Evolutionary conservation across 495 filamentous ascomycete genomes (phyloP).

Genomic region (Neurospora africana): DNA sequence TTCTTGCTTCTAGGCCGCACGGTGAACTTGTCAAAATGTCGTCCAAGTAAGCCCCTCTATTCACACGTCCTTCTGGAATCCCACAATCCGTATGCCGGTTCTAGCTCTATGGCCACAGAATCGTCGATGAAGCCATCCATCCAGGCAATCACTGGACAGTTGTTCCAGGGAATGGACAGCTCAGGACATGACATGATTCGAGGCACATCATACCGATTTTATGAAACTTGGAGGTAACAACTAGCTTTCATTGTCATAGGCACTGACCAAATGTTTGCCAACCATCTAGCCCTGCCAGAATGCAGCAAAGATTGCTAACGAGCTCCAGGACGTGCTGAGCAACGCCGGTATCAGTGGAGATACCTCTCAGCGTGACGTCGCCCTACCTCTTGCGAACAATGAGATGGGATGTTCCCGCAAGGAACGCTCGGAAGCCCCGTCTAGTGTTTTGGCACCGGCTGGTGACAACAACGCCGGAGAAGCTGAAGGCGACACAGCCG

Average conservation of each 20-base stretch:
- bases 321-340: not conserved
- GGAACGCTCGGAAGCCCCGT: not conserved
- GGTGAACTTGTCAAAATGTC: not conserved
- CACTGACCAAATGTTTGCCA: not conserved
- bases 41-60: not conserved
- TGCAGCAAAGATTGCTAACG: not conserved
- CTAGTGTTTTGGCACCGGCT: not conserved
- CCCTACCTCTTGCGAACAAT: not conserved
- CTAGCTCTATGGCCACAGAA: not conserved
- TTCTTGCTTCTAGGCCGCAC: not conserved
- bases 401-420: not conserved
- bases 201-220: not conserved
- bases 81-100: not conserved
- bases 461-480: not conserved
- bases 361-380: not conserved
- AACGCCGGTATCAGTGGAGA: not conserved
- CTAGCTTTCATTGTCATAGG: not conserved
- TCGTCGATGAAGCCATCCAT: not conserved
- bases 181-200: not conserved
- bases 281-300: not conserved
- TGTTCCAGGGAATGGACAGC: not conserved
- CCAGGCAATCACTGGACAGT: not conserved
- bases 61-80: not conserved
- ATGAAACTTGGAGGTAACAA: not conserved
- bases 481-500: not conserved